These are phyloP conservation scores for Coffea canephora DNA, from an alignment of 257 asterid genomes.

Conservation along the genomic window DNA sequence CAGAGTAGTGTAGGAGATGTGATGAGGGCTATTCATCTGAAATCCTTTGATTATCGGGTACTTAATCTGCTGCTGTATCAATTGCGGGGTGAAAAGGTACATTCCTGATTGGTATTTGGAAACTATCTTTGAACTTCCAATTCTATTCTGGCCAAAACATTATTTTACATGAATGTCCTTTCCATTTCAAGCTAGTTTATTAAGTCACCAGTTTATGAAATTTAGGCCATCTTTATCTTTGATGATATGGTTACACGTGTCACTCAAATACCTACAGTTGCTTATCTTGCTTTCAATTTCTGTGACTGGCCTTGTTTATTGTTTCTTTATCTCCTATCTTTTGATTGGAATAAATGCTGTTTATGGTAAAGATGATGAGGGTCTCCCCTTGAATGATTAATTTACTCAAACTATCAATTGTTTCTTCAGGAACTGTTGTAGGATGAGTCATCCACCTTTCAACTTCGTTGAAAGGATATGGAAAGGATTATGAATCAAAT, in stretches of 20 bases:
- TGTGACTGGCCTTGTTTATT: neutral
- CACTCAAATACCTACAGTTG: neutral
- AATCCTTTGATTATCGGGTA: slow-evolving; percentile 91
- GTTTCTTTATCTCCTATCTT: neutral
- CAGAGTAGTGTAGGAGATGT: slow-evolving; percentile 77
- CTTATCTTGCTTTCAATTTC: neutral
- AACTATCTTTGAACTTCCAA: neutral
- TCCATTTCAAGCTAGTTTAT: neutral
- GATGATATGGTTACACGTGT: neutral
- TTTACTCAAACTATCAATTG: neutral
- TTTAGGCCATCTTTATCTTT: neutral
- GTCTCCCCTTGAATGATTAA: neutral
- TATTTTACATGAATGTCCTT: neutral
- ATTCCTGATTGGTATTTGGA: neutral
- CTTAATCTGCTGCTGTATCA: slow-evolving; percentile 82
- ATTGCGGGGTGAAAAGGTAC: slow-evolving; percentile 72
- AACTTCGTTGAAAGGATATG: neutral
- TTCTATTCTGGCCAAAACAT: neutral
- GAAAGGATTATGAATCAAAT: neutral
- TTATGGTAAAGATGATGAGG: neutral
- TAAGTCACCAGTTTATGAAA: neutral
- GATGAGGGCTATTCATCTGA: slow-evolving; percentile 70
- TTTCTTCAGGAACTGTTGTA: neutral
- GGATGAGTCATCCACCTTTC: neutral
- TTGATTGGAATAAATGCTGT: neutral